Percentiles rank a stretch among this genome's conserved stretches.
These are phyloP conservation scores for Triglochin maritima DNA, from an alignment of 106 monocot species.

Conservation along the genomic window DNA sequence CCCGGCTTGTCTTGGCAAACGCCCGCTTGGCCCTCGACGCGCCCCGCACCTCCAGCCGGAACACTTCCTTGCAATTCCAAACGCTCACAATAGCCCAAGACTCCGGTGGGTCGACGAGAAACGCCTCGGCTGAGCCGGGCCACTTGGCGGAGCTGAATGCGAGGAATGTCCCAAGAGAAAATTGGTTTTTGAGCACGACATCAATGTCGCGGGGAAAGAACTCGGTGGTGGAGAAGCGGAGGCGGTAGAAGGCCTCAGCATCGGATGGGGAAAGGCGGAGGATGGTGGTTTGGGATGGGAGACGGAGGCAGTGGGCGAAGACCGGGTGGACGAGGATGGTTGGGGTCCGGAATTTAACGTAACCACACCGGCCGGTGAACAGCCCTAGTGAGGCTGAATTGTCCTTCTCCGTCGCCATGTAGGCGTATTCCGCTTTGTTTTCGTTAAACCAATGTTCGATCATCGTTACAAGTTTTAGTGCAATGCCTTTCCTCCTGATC, in stretches of 20 bases:
- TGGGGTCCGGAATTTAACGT: slow-evolving; percentile 60
- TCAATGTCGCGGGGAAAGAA: slow-evolving; percentile 83
- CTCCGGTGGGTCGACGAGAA: slow-evolving; percentile 33
- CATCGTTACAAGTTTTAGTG: slow-evolving; percentile 29
- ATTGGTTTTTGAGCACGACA: slow-evolving; percentile 39
- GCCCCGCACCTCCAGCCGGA: slow-evolving; percentile 60
- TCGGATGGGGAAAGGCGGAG: slow-evolving; percentile 24
- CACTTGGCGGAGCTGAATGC: slow-evolving; percentile 19
- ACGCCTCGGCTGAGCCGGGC: slow-evolving; percentile 7
- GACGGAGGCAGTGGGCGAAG: slow-evolving; percentile 37
- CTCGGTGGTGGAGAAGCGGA: slow-evolving; percentile 44
- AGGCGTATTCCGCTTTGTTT: slow-evolving; percentile 63
- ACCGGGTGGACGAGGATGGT: slow-evolving; percentile 70
- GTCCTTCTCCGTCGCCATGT: slow-evolving; percentile 66
- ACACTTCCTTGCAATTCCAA: slow-evolving; percentile 73
- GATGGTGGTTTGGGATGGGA: slow-evolving; percentile 13
- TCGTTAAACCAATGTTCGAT: slow-evolving; percentile 62
- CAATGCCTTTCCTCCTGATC: slow-evolving; percentile 55
- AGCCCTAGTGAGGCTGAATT: slow-evolving; percentile 58
- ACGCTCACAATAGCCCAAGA: slow-evolving; percentile 88
- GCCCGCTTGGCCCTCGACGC: slow-evolving; percentile 20
- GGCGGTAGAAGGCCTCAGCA: slow-evolving; percentile 44
- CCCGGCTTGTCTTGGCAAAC: slow-evolving; percentile 40
- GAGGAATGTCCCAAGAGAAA: slow-evolving; percentile 55
- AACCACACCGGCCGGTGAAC: slow-evolving; percentile 63